phyloP scores from a whole-genome alignment of 2,329 filamentous ascomycete species.

The Sclerotinia glacialis region DNA sequence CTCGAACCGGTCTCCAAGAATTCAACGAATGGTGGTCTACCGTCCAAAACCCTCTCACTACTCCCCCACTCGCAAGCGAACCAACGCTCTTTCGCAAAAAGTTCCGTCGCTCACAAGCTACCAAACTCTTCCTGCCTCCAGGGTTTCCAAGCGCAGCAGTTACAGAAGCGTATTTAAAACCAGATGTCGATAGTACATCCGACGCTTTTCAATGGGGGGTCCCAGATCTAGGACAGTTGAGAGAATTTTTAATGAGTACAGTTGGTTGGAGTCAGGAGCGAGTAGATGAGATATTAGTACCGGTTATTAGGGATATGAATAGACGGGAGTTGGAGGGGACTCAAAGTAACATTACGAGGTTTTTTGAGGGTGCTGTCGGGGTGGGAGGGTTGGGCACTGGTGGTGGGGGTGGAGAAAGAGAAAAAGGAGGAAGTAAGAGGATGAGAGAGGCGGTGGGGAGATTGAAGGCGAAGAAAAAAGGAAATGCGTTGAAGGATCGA shows the following conservation, averaged over 20 bases:
- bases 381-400: slow-evolving; percentile 50
- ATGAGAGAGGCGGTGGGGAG: slow-evolving; percentile 73
- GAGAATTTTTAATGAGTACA: slow-evolving; percentile 82
- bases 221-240: slow-evolving; percentile 81
- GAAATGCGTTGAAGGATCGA: slow-evolving; percentile 5
- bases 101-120: slow-evolving; percentile 73
- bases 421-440: slow-evolving; percentile 58
- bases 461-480: slow-evolving; percentile 53
- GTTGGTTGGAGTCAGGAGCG: slow-evolving; percentile 90
- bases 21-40: slow-evolving; percentile 87
- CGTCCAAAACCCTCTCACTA: slow-evolving; percentile 65
- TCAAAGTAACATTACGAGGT: slow-evolving; percentile 93
- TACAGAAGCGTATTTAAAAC: slow-evolving; percentile 76
- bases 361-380: slow-evolving; percentile 74
- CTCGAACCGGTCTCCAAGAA: slow-evolving; percentile 55
- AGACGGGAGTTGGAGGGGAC: slow-evolving; percentile 82
- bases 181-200: slow-evolving; percentile 77
- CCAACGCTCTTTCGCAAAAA: slow-evolving; percentile 74
- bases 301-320: slow-evolving; percentile 95
- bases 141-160: slow-evolving; percentile 78
- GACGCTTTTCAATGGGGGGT: slow-evolving; percentile 93
- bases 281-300: slow-evolving; percentile 92
- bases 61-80: slow-evolving; percentile 51
- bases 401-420: slow-evolving; percentile 59
- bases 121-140: slow-evolving; percentile 81